Evolutionary conservation across 768 basidiomycete species (phyloP), one percentile per base, ranked within the genome.

Genomic region (Russula emetica): DNA sequence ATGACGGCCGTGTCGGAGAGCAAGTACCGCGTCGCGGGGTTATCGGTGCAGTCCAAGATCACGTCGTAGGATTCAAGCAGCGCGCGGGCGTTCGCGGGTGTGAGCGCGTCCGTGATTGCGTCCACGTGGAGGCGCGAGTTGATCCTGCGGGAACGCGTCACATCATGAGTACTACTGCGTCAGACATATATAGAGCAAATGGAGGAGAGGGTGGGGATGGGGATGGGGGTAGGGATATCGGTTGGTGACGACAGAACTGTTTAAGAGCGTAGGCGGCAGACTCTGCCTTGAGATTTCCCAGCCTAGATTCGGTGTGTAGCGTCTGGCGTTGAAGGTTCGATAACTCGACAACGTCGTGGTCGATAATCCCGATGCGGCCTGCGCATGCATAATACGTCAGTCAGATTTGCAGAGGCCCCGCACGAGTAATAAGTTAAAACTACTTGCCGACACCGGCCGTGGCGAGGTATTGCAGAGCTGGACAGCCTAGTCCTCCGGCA

Each of bases 401-500:
- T 55, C 54, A n/a, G 22, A 42, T 54, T 52, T 32, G 36, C 40
- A 58, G 51, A 22, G 61, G n/a, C n/a, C 34, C 49, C 26, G 24
- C 49, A 28, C 6, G 16, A 28, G 6, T 24, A 42, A 44, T 14
- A 55, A 55, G 36, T 36, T 36, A 13, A 10, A 10, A 13, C 6
- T 50, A 71, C 87, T 67, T 70, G 92, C 96, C 96, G 63, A 98
- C 81, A 28, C 97, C 97, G 16, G 92, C 90, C 8, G 93, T 92
- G 5, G 85, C 92, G 13, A 99, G 84, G 74, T 98, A 97, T 71
- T 97, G 93, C 52, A 99, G 79, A 45, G 92, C 92, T 53, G 97
- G 94, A 73, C 97, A 98, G 13, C 97, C 97, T 14, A 99, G 80
- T 10, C 97, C 97, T 0, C 97, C 97, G 18, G 95, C 97, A 30